These are phyloP conservation scores for Globisporangium emineosum DNA, from an alignment of 352 stramenopile genomes.

Conservation along the genomic window DNA sequence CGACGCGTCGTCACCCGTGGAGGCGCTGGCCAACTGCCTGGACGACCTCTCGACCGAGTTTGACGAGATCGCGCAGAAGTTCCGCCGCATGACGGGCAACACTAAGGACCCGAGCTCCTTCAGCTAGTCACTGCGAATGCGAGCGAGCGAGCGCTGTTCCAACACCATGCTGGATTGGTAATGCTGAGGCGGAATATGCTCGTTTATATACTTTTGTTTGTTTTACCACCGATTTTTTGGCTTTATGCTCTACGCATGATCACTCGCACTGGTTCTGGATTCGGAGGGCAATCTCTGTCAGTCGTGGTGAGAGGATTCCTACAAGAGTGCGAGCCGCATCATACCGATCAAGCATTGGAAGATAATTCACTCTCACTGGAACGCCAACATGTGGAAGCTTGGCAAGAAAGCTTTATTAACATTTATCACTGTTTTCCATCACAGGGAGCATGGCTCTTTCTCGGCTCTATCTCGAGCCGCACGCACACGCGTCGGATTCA, in stretches of 20 bases:
- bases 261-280: neutral
- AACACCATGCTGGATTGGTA: neutral
- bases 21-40: conserved; percentile 78
- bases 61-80: conserved; percentile 83
- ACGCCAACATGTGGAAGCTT: too few species aligned
- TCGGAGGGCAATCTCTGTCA: neutral
- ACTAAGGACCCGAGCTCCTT: conserved; percentile 83
- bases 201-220: conserved; percentile 6
- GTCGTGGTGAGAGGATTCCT: too few species aligned
- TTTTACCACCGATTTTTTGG: neutral
- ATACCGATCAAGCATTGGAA: too few species aligned
- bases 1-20: conserved; percentile 77
- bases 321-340: too few species aligned
- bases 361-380: too few species aligned
- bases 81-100: conserved; percentile 76
- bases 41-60: conserved; percentile 87
- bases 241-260: too few species aligned
- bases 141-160: neutral
- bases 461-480: neutral
- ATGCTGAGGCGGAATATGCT: neutral
- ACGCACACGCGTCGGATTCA: neutral
- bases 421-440: neutral
- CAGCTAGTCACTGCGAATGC: conserved; percentile 38
- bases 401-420: neutral
- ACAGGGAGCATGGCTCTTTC: neutral